phyloP scores from a whole-genome alignment of 2,329 filamentous ascomycete species.

The Apiospora pterosperma region DNA sequence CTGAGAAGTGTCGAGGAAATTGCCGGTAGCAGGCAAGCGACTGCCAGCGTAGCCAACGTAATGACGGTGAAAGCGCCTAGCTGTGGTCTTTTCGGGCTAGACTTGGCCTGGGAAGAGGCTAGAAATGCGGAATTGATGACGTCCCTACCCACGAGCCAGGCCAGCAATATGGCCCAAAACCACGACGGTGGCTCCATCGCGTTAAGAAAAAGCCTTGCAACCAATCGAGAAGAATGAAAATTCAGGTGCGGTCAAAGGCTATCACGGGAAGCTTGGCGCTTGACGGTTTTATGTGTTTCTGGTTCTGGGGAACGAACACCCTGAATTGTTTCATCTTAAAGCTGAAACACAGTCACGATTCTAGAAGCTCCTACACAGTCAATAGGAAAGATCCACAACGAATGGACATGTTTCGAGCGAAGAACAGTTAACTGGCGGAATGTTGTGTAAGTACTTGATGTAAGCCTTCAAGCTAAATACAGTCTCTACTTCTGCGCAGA shows the following conservation, averaged over 20 bases:
- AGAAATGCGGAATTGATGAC: background rate
- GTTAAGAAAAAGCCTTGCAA: background rate
- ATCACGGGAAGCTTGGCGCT: background rate
- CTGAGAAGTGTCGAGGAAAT: background rate
- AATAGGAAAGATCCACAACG: no score
- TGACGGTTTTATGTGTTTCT: background rate
- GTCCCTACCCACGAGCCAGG: background rate
- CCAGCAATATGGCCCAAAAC: background rate
- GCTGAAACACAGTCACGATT: background rate
- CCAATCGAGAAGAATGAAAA: background rate
- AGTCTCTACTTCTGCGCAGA: background rate
- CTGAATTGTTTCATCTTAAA: background rate
- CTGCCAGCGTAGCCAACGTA: background rate
- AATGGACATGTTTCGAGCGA: no score
- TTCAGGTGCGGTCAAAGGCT: background rate
- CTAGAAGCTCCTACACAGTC: background rate
- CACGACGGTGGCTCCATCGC: background rate
- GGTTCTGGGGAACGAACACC: background rate
- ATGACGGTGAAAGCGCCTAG: background rate
- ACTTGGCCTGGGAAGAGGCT: background rate
- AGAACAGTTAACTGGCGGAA: no score
- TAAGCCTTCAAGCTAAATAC: background rate
- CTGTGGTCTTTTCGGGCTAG: background rate
- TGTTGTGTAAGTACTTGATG: no score
- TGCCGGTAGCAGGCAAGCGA: background rate